Conservation (phyloP, 2,329 filamentous ascomycete species). For the Rhexocercosporidium sp. region DNA sequence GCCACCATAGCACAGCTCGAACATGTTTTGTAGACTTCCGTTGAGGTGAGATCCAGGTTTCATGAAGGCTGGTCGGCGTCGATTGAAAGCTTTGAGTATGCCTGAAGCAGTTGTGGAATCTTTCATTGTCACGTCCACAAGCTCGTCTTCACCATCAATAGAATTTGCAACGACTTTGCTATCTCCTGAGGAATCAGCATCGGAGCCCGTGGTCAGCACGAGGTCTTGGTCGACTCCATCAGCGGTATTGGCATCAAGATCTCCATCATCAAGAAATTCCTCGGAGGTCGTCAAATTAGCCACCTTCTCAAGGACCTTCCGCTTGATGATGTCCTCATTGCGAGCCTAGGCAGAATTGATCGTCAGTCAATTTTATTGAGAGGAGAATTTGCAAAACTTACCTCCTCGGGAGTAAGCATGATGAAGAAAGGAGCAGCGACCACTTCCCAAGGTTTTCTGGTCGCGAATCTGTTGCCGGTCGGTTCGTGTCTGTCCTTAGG, state of each 20-base stretch:
- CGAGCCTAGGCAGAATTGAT: slow-evolving; percentile 46
- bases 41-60: slow-evolving; percentile 63
- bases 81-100: slow-evolving; percentile 27
- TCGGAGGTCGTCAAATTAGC: slow-evolving; percentile 76
- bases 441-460: slow-evolving; percentile 43
- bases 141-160: slow-evolving; percentile 85
- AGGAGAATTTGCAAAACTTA: slow-evolving; percentile 42
- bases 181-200: slow-evolving; percentile 70
- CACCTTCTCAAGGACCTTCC: slow-evolving; percentile 79
- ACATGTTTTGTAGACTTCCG: slow-evolving; percentile 70
- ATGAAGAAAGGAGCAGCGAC: slow-evolving; percentile 67
- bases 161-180: slow-evolving; percentile 77
- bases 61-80: slow-evolving; percentile 56
- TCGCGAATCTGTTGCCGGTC: slow-evolving; percentile 40
- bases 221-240: slow-evolving; percentile 70
- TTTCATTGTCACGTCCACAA: slow-evolving; percentile 89
- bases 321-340: slow-evolving; percentile 72
- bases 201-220: slow-evolving; percentile 66
- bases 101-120: slow-evolving; percentile 51
- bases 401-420: slow-evolving; percentile 75
- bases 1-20: slow-evolving; percentile 73
- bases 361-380: slow-evolving; percentile 14
- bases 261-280: slow-evolving; percentile 53
- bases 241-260: slow-evolving; percentile 49
- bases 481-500: slow-evolving; percentile 40